Conservation (phyloP, 257 asterid genomes). For the Gentiana straminea region DNA sequence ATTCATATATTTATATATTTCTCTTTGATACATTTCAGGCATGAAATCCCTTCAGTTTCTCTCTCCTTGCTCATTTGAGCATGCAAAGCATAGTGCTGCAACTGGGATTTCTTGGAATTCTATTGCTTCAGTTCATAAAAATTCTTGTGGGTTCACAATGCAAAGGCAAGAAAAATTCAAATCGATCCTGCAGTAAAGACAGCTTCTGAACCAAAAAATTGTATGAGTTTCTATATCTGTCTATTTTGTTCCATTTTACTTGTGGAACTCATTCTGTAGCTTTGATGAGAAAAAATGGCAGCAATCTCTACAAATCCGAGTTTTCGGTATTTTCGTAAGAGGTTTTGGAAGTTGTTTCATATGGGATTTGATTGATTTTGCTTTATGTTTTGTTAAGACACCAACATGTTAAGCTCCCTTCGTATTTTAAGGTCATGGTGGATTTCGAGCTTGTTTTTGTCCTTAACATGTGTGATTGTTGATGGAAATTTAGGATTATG, state of each 20-base stretch:
- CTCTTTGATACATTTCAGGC: conserved; percentile 29
- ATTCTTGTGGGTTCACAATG: conserved; percentile 18
- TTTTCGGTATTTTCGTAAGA: conserved; percentile 38
- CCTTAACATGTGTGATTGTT: conserved; percentile 36
- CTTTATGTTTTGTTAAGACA: conserved; percentile 25
- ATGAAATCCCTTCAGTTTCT: conserved; percentile 18
- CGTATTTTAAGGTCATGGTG: conserved; percentile 77
- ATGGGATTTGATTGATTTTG: conserved; percentile 42
- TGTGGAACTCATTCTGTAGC: conserved; percentile 31
- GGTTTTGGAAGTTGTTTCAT: conserved; percentile 48
- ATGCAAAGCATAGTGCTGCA: conserved; percentile 49
- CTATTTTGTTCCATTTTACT: conserved; percentile 39
- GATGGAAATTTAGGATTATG: conserved; percentile 44
- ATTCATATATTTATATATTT: background rate
- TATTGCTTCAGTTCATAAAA: conserved; percentile 30
- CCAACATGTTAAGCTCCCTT: conserved; percentile 37
- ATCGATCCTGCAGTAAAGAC: conserved; percentile 27
- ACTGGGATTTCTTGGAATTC: conserved; percentile 39
- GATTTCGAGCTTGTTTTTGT: conserved; percentile 58
- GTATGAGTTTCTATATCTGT: conserved; percentile 46
- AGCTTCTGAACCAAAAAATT: conserved; percentile 25
- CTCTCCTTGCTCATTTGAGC: conserved; percentile 58
- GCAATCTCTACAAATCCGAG: conserved; percentile 37
- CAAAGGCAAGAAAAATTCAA: conserved; percentile 28
- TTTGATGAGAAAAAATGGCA: conserved; percentile 21